These are phyloP conservation scores for Cutaneotrichosporon curvatum DNA, from an alignment of 1,284 basidiomycete species.

Conservation along the genomic window DNA sequence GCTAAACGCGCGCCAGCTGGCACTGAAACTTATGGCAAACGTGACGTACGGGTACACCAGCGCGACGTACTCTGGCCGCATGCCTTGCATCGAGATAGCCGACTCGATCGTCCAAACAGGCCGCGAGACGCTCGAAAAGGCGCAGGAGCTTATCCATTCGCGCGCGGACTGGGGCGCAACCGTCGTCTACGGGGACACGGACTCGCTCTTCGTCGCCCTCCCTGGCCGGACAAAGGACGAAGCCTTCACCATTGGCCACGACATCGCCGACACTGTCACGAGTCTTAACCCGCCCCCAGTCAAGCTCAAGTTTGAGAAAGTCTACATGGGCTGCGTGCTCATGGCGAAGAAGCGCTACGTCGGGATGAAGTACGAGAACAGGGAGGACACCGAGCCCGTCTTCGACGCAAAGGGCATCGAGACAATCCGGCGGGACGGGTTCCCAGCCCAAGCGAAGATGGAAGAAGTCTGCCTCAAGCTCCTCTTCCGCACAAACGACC, in stretches of 20 bases:
- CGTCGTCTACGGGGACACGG: slow-evolving; percentile 98
- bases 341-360: slow-evolving; percentile 97
- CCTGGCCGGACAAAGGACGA: slow-evolving; percentile 84
- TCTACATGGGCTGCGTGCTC: slow-evolving; percentile 86
- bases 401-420: slow-evolving; percentile 99
- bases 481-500: slow-evolving; percentile 78
- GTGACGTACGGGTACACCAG: slow-evolving; percentile 94
- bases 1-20: slow-evolving; percentile 78
- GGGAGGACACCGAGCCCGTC: slow-evolving; percentile 66
- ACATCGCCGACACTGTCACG: slow-evolving; percentile 84
- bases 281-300: slow-evolving; percentile 79
- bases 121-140: slow-evolving; percentile 90
- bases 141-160: slow-evolving; percentile 71
- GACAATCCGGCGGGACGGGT: slow-evolving; percentile 85
- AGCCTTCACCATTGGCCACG: slow-evolving; percentile 84
- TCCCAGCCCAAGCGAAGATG: slow-evolving; percentile 82
- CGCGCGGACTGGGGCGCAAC: slow-evolving; percentile 78
- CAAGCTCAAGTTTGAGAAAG: slow-evolving; percentile 97
- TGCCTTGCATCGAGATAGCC: slow-evolving; percentile 97
- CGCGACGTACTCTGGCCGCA: slow-evolving; percentile 87
- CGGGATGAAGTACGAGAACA: slow-evolving; percentile 85
- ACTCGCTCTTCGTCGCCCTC: slow-evolving; percentile 86
- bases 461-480: slow-evolving; percentile 82
- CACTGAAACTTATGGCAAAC: slow-evolving; percentile 74
- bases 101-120: slow-evolving; percentile 97